Evolutionary conservation across 148 eudicot genomes (phyloP).

Genomic region (Vaccinium vitisidaea): DNA sequence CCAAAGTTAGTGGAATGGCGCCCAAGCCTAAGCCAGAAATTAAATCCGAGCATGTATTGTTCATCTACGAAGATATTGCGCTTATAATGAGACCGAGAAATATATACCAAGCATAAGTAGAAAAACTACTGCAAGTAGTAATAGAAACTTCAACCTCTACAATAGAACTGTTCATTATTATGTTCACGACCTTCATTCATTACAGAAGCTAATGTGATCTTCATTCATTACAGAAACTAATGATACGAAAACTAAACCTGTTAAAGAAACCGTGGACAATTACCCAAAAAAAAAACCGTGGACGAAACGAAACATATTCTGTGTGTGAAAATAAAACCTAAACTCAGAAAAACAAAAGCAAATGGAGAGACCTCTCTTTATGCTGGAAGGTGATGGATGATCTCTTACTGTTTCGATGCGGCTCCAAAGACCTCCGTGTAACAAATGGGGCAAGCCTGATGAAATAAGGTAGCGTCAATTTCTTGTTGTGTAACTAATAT

Average conservation of each 20-base stretch:
- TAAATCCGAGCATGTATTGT: neutral
- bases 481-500: neutral
- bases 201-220: conserved; percentile 18
- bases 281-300: neutral
- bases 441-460: conserved; percentile 93
- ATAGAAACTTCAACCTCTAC: conserved; percentile 2
- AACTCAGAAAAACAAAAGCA: conserved; percentile 7
- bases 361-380: conserved; percentile 2
- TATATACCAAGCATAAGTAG: neutral
- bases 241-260: conserved; percentile 5
- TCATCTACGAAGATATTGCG: neutral
- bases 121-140: neutral
- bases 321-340: conserved; percentile 20
- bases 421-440: conserved; percentile 61
- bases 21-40: neutral
- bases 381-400: neutral
- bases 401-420: conserved; percentile 36
- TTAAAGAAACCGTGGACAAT: neutral
- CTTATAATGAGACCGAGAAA: neutral
- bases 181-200: conserved; percentile 13
- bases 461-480: neutral
- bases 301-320: conserved; percentile 6
- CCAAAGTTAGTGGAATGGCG: too few relatives aligned
- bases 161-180: neutral
- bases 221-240: conserved; percentile 23